Evolutionary conservation across 2,329 filamentous ascomycete species (phyloP).

Genomic region (Alternaria panax): DNA sequence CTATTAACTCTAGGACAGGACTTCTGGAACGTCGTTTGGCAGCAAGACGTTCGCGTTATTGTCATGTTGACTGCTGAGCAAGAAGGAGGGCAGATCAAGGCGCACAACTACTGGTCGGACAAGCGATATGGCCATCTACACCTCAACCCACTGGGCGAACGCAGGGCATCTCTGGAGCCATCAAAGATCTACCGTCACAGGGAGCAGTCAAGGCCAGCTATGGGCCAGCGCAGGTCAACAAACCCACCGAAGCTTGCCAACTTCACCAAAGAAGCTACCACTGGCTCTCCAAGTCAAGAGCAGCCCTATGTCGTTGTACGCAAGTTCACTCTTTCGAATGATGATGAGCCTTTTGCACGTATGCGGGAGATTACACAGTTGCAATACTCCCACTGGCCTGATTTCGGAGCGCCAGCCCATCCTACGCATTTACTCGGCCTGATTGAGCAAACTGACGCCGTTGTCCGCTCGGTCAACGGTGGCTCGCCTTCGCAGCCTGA

Average conservation of each 20-base stretch:
- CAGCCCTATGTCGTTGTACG: slow-evolving; percentile 81
- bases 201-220: slow-evolving; percentile 45
- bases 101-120: slow-evolving; percentile 89
- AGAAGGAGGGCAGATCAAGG: slow-evolving; percentile 93
- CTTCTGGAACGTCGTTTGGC: slow-evolving; percentile 98
- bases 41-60: slow-evolving; percentile 91
- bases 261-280: slow-evolving; percentile 34
- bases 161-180: slow-evolving; percentile 76
- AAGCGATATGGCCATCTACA: slow-evolving; percentile 79
- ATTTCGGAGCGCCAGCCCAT: slow-evolving; percentile 91
- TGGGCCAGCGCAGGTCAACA: slow-evolving; percentile 47
- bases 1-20: slow-evolving; percentile 65
- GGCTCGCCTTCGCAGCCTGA: slow-evolving; percentile 65
- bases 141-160: slow-evolving; percentile 80
- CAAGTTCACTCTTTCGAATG: slow-evolving; percentile 84
- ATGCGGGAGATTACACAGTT: slow-evolving; percentile 93
- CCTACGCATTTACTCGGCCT: slow-evolving; percentile 85
- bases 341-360: slow-evolving; percentile 78
- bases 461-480: slow-evolving; percentile 59
- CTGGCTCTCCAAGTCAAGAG: slow-evolving; percentile 57
- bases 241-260: slow-evolving; percentile 41
- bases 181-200: slow-evolving; percentile 59
- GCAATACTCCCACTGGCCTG: slow-evolving; percentile 96
- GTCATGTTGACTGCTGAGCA: slow-evolving; percentile 96
- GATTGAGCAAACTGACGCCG: slow-evolving; percentile 87